Evolutionary conservation across 192 early-diverging fungal genomes (phyloP).

Genomic region (Spizellomyces sp.): DNA sequence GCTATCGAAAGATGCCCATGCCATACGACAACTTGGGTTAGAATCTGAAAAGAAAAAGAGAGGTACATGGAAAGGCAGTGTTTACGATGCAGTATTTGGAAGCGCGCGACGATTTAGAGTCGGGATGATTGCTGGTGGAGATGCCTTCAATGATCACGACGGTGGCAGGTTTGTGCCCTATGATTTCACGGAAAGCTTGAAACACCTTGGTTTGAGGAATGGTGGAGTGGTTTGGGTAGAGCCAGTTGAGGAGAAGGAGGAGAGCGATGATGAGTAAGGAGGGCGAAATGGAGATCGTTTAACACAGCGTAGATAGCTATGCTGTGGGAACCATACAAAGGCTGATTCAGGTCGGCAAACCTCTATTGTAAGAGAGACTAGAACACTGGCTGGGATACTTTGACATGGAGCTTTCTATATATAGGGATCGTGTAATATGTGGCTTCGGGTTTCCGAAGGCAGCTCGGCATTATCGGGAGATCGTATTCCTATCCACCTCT

Average conservation of each 20-base stretch:
- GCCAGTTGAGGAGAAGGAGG: not conserved
- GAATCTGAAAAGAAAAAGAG: slow-evolving; percentile 17
- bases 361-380: no score
- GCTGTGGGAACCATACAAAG: no score
- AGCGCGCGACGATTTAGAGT: slow-evolving; percentile 28
- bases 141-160: not conserved
- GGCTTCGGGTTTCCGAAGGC: no score
- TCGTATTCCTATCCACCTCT: no score
- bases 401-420: no score
- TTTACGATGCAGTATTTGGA: slow-evolving; percentile 35
- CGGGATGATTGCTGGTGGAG: slow-evolving; percentile 12
- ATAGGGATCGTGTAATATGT: no score
- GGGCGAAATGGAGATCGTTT: no score
- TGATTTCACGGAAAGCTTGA: slow-evolving; percentile 40
- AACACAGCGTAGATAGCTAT: no score
- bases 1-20: slow-evolving; percentile 37
- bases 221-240: slow-evolving; percentile 39
- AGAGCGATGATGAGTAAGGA: no score
- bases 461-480: no score
- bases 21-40: slow-evolving; percentile 25
- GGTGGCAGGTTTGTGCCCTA: slow-evolving; percentile 34
- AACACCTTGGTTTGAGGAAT: slow-evolving; percentile 33
- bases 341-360: no score
- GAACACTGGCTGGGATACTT: no score
- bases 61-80: slow-evolving; percentile 24